These are phyloP conservation scores for Sphagnurus paluster DNA, from an alignment of 1,284 basidiomycete genomes.

Conservation along the genomic window DNA sequence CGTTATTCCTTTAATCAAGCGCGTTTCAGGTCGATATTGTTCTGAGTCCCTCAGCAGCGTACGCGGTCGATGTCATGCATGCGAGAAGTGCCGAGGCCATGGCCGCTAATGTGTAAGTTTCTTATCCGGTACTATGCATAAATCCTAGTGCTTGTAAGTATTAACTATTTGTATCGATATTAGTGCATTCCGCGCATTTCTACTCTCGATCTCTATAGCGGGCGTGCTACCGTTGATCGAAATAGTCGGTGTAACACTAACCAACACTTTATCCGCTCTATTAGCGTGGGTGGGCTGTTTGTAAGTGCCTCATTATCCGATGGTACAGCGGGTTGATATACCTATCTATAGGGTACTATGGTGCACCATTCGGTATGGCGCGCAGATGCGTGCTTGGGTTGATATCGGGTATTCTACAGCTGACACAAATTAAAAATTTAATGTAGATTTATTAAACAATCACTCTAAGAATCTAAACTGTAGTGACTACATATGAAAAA, in stretches of 20 bases:
- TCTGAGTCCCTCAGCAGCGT: slow-evolving; percentile 35
- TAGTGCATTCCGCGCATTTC: slow-evolving; percentile 29
- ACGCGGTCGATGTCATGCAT: slow-evolving; percentile 40
- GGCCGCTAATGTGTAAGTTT: slow-evolving; percentile 36
- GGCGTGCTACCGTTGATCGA: slow-evolving; percentile 35
- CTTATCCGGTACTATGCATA: neutral
- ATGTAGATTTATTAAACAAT: no score
- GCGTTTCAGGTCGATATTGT: slow-evolving; percentile 30
- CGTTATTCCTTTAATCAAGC: neutral
- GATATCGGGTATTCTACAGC: slow-evolving; percentile 36
- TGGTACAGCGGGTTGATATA: neutral
- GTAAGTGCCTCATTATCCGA: slow-evolving; percentile 7
- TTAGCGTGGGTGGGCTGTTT: slow-evolving; percentile 29
- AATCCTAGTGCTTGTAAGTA: neutral
- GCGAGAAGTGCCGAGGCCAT: slow-evolving; percentile 37
- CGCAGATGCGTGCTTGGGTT: slow-evolving; percentile 32
- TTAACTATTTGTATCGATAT: neutral
- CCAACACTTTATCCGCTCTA: slow-evolving; percentile 29
- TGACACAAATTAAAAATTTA: slow-evolving; percentile 26
- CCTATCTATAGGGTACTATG: slow-evolving; percentile 31
- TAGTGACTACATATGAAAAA: no score
- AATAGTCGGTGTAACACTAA: slow-evolving; percentile 29
- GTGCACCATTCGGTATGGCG: slow-evolving; percentile 38
- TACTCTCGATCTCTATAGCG: slow-evolving; percentile 33
- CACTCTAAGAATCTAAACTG: no score